Percentiles rank a stretch among this genome's conserved stretches.
Conservation (phyloP, 345 rosid genomes). For the Brassica carinata region DNA sequence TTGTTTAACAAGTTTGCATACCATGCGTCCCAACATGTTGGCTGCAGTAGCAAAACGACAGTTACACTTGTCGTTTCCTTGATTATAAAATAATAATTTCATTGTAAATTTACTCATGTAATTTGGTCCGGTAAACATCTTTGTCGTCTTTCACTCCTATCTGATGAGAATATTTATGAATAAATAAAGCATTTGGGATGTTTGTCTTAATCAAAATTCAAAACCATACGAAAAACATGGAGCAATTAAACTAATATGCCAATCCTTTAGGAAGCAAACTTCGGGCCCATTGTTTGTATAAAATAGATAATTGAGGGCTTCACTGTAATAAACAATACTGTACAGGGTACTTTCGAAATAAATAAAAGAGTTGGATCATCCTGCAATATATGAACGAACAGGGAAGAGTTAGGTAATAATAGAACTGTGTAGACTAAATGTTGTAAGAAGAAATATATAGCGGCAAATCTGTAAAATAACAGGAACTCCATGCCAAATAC, state of each 20-base stretch:
- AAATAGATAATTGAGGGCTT: background rate
- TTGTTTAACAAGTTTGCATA: background rate
- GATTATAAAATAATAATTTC: background rate
- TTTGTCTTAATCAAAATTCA: background rate
- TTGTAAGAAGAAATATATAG: background rate
- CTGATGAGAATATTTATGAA: background rate
- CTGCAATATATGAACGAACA: background rate
- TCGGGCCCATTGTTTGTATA: background rate
- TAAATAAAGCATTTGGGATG: background rate
- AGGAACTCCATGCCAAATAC: background rate
- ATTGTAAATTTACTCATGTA: background rate
- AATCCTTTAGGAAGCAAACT: background rate
- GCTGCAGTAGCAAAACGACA: background rate
- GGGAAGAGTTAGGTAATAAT: background rate
- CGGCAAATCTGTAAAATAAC: background rate
- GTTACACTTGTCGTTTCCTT: background rate
- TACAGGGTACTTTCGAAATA: background rate
- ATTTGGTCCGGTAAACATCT: background rate
- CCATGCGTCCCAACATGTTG: conserved; percentile 6
- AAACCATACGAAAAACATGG: background rate
- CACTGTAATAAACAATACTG: background rate
- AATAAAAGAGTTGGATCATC: background rate
- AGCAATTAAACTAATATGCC: background rate
- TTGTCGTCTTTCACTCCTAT: background rate
- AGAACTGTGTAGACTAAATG: background rate